Evolutionary conservation across 1,284 basidiomycete species (phyloP).

Genomic region (Apiotrichum brassicae): DNA sequence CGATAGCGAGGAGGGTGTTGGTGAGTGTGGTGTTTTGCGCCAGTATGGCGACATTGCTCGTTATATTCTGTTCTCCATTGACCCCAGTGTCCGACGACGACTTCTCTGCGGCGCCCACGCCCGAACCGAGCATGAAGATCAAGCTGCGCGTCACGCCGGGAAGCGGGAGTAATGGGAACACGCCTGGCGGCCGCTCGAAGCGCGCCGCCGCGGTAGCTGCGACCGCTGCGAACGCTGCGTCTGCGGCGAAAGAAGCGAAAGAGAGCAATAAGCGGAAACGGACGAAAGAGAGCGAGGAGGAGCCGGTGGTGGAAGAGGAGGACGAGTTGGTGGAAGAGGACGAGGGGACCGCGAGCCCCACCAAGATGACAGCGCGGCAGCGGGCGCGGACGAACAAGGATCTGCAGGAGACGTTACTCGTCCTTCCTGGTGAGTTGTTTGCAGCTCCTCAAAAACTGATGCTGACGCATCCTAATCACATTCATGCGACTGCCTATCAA

Average conservation of each 20-base stretch:
- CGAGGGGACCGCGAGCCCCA: constrained; percentile 16
- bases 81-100: constrained; percentile 16
- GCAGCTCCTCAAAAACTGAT: neutral
- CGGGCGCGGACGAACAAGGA: constrained; percentile 27
- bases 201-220: constrained; percentile 1
- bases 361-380: constrained; percentile 36
- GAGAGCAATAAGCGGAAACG: constrained; percentile 1
- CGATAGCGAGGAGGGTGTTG: constrained; percentile 10
- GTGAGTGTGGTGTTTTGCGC: too few relatives aligned
- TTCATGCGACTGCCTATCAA: neutral
- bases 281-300: constrained; percentile 14
- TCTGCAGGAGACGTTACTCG: constrained; percentile 23
- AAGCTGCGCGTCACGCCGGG: constrained; percentile 6
- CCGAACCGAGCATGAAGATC: constrained; percentile 6
- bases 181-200: neutral
- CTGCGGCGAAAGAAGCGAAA: neutral
- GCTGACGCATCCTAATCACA: neutral
- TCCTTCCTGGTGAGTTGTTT: constrained; percentile 23
- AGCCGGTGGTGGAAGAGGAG: constrained; percentile 17
- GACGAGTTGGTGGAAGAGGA: constrained; percentile 7
- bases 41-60: too few relatives aligned
- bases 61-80: too few relatives aligned
- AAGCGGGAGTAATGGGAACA: too few relatives aligned
- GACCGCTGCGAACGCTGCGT: neutral
- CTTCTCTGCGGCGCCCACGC: neutral